Evolutionary conservation across 768 basidiomycete species (phyloP).

Genomic region (Amyloporia xantha): DNA sequence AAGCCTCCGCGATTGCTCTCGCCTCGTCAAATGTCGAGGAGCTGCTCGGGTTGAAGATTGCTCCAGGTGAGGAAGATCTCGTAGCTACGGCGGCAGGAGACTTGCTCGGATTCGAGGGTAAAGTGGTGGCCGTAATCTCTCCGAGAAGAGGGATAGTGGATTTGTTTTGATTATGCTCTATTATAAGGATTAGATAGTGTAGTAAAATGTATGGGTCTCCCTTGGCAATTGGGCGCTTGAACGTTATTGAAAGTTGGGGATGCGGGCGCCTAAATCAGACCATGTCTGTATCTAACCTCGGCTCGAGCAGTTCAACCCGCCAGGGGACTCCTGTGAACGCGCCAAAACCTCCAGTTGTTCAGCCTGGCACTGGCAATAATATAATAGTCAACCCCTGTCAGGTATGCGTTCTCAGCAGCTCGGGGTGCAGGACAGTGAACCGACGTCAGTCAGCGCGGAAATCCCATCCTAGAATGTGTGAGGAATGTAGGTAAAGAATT

Average conservation of each 20-base stretch:
- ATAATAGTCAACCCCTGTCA: slow-evolving; percentile 29
- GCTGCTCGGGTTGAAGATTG: slow-evolving; percentile 34
- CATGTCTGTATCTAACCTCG: too few species aligned
- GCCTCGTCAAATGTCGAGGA: slow-evolving; percentile 50
- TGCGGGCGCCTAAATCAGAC: too few species aligned
- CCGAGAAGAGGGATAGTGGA: slow-evolving; percentile 23
- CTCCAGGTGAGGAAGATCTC: slow-evolving; percentile 20
- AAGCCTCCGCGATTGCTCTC: slow-evolving; percentile 43
- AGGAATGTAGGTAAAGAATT: slow-evolving; percentile 91
- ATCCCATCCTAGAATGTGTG: slow-evolving; percentile 83
- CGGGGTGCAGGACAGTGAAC: background rate
- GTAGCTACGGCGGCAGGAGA: slow-evolving; percentile 30
- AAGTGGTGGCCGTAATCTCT: slow-evolving; percentile 30
- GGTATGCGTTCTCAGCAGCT: slow-evolving; percentile 7
- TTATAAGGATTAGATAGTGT: background rate
- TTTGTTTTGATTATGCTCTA: slow-evolving; percentile 19
- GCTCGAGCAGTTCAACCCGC: background rate
- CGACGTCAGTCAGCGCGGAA: slow-evolving; percentile 55
- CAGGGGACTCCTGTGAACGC: slow-evolving; percentile 6
- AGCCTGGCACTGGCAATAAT: slow-evolving; percentile 27
- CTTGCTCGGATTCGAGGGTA: slow-evolving; percentile 28
- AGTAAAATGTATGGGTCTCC: background rate
- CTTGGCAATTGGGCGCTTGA: background rate
- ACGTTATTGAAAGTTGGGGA: too few species aligned
- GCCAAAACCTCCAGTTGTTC: slow-evolving; percentile 27